phyloP scores from a whole-genome alignment of 345 rosid genomes.

The Eutrema japonicum region DNA sequence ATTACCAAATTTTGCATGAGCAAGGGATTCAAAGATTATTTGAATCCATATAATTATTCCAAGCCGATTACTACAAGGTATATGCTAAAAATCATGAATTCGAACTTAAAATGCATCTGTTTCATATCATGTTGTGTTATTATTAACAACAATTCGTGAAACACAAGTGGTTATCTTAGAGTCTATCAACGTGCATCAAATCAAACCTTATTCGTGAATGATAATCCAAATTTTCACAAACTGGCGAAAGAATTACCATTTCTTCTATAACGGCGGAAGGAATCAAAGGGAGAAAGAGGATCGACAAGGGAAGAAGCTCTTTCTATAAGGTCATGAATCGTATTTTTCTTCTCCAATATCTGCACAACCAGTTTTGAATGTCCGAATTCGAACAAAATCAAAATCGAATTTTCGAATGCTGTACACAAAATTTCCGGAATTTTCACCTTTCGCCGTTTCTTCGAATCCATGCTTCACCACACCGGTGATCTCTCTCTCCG shows the following conservation, averaged over 20 bases:
- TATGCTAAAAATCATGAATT: too few relatives aligned
- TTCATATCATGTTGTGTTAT: neutral
- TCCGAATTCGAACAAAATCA: neutral
- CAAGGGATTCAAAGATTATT: too few relatives aligned
- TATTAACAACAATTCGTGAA: neutral
- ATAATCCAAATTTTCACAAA: neutral
- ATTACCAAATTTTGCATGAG: neutral
- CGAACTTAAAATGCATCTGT: neutral
- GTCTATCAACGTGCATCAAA: neutral
- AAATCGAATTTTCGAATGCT: neutral
- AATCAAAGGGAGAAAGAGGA: constrained; percentile 65
- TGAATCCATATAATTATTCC: too few relatives aligned
- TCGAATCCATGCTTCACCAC: constrained; percentile 49
- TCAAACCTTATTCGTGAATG: constrained; percentile 3
- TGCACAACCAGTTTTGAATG: constrained; percentile 25
- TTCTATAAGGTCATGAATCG: constrained; percentile 56
- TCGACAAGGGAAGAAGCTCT: constrained; percentile 63
- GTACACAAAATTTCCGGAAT: constrained; percentile 23
- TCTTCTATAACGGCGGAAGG: constrained; percentile 56
- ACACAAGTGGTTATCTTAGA: neutral
- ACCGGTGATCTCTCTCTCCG: constrained; percentile 21
- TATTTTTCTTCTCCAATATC: constrained; percentile 75
- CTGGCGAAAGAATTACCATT: constrained; percentile 50
- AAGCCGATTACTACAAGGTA: too few relatives aligned
- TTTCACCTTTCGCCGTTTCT: constrained; percentile 52